Percentiles rank a stretch among this genome's conserved stretches.
Evolutionary conservation across 176 grass and related monocot species (phyloP).

Genomic region (Pharus latifolius): DNA sequence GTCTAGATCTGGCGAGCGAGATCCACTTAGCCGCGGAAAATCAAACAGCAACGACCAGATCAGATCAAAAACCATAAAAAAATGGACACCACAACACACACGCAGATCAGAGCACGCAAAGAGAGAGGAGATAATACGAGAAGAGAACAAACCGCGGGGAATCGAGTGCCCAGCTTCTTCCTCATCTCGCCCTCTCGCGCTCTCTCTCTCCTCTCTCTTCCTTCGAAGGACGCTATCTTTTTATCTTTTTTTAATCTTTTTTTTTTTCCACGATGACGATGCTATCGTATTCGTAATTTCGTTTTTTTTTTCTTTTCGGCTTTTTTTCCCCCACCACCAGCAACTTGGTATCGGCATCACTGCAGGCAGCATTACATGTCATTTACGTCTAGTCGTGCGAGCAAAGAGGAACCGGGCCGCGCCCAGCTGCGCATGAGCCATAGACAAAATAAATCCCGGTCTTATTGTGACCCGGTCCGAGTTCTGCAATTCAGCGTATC

Average conservation of each 20-base stretch:
- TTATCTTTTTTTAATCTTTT: neutral
- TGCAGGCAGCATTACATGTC: no score
- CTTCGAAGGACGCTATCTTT: slow-evolving; percentile 9
- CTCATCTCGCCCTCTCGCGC: slow-evolving; percentile 59
- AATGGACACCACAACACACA: neutral
- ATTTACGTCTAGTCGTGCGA: no score
- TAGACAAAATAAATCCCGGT: no score
- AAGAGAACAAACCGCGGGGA: slow-evolving; percentile 65
- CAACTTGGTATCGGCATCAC: neutral
- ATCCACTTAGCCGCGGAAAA: neutral
- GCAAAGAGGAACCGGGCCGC: no score
- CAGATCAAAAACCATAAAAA: neutral
- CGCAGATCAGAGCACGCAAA: slow-evolving; percentile 1
- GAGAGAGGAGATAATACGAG: neutral
- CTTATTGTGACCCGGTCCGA: no score
- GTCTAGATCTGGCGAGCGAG: slow-evolving; percentile 15
- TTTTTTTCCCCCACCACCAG: neutral
- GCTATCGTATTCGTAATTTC: no score
- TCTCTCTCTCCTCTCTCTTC: slow-evolving; percentile 4
- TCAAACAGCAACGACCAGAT: slow-evolving; percentile 14
- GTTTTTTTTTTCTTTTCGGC: neutral
- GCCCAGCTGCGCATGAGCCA: no score
- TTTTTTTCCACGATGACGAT: no score
- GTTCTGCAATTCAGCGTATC: no score
- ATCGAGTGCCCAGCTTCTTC: slow-evolving; percentile 99